These are phyloP conservation scores for Globisporangium sylvaticum DNA, from an alignment of 352 stramenopile species.

Conservation along the genomic window DNA sequence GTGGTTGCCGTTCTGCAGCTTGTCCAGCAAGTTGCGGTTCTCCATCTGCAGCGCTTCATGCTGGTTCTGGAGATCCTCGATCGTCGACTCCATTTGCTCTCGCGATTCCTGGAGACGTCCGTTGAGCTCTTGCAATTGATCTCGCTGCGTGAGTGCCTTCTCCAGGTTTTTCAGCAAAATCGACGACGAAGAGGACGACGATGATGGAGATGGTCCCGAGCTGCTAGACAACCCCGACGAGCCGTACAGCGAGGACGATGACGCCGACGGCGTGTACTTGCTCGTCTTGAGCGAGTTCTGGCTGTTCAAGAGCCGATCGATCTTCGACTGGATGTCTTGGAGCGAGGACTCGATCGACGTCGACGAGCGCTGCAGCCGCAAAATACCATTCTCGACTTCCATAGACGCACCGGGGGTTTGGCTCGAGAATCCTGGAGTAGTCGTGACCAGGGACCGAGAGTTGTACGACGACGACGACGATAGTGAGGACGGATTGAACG, in stretches of 20 bases:
- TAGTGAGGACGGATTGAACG: conserved; percentile 10
- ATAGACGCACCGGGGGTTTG: conserved; percentile 17
- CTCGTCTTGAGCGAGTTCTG: conserved; percentile 44
- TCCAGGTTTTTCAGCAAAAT: conserved; percentile 73
- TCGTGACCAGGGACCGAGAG: conserved; percentile 17
- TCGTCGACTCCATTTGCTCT: conserved; percentile 43
- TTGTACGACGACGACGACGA: conserved; percentile 3
- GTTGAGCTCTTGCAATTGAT: conserved; percentile 59
- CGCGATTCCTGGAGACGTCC: conserved; percentile 44
- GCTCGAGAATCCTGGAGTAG: conserved; percentile 27
- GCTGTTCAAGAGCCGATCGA: conserved; percentile 67
- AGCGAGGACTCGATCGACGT: conserved; percentile 75
- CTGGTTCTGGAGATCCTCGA: conserved; percentile 58
- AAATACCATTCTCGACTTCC: conserved; percentile 61
- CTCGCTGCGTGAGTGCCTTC: conserved; percentile 61
- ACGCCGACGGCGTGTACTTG: conserved; percentile 28
- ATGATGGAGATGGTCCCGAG: conserved; percentile 20
- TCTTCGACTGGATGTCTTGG: conserved; percentile 74
- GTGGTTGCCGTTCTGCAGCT: conserved; percentile 59
- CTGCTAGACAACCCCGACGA: conserved; percentile 23
- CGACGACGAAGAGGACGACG: conserved; percentile 25
- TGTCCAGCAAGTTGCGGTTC: conserved; percentile 65
- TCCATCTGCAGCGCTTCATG: conserved; percentile 62
- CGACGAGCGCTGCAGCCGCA: conserved; percentile 69
- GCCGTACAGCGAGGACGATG: conserved; percentile 7